Base-by-base conservation (phyloP, 2,329 filamentous ascomycete species). In the Hyphodiscus sp. region DNA sequence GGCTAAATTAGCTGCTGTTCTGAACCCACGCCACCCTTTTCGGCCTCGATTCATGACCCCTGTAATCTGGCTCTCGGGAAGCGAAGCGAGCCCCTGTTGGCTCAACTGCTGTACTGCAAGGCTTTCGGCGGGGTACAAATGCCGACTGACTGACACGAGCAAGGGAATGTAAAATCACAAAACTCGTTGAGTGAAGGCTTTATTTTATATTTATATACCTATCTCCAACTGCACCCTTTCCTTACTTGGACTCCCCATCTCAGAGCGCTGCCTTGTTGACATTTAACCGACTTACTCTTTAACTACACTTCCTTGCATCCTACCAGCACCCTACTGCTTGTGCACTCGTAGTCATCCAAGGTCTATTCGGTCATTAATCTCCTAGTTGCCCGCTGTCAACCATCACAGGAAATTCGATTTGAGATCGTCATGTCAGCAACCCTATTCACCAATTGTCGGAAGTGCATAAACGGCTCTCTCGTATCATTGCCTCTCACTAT, bases 361-460 rank as follows among this genome's bases (percentile, higher is more conserved):
- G 23, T 26, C 23, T 26, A 4, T 26, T 26, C 23, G 3, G 23
- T 26, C 8, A 8, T 26, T 26, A 8, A 26, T 8, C 8, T 8
- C 8, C 3, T 26, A 26, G 3, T 26, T 26, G 23, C 23, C 23
- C 23, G 23, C 23, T 26, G 23, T 26, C 23, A 26, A 26, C 23
- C 23, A 4, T 26, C 23, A 26, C 23, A 26, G 23, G 23, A 26
- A 26, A 26, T 26, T 26, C 23, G 4, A 8, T 26, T 4, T 4
- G 23, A 3, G 23, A 11, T 45, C 42, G 16, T 18, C 5, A 61
- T 63, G 62, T n/a, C 49, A n/a, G 45, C 59, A 42, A 60, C 48
- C 1, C 61, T 61, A 45, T 65, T 66, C 29, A 52, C 60, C 50
- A 66, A 67, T 18, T 63, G 63, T 33, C 47, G 56, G 9, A 57